phyloP scores from a whole-genome alignment of 495 filamentous ascomycete species.

The Barbatosphaeria neglecta region DNA sequence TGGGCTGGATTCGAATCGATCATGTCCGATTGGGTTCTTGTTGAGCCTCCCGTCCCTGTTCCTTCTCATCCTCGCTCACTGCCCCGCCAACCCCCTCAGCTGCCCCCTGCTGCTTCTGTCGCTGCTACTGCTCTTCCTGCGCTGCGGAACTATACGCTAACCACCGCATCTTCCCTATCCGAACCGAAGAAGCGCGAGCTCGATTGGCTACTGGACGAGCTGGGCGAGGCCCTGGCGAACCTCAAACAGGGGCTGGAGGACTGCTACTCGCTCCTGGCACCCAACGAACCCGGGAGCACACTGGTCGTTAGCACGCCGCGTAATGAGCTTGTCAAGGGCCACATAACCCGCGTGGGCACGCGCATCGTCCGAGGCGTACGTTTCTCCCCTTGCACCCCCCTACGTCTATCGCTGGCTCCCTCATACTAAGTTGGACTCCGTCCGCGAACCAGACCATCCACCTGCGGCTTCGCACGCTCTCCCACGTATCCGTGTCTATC shows the following conservation, averaged over 20 bases:
- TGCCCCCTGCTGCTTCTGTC: not conserved
- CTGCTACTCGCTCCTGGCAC: slow-evolving; percentile 72
- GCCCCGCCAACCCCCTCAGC: not conserved
- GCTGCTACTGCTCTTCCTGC: not conserved
- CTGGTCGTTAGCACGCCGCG: slow-evolving; percentile 79
- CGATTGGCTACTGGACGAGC: slow-evolving; percentile 70
- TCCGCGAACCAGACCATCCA: slow-evolving; percentile 27
- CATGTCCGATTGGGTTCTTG: slow-evolving; percentile 22
- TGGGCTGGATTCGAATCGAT: too few relatives aligned
- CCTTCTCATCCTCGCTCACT: not conserved
- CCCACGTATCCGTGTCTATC: slow-evolving; percentile 36
- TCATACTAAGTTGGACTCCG: not conserved
- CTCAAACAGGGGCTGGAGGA: slow-evolving; percentile 80
- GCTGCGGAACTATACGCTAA: slow-evolving; percentile 1
- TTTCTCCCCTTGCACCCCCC: slow-evolving; percentile 9
- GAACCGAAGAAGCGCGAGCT: slow-evolving; percentile 57
- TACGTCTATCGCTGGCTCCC: not conserved
- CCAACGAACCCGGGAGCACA: slow-evolving; percentile 71
- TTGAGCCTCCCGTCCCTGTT: slow-evolving; percentile 9
- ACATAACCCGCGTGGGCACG: slow-evolving; percentile 71
- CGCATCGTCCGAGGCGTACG: slow-evolving; percentile 65
- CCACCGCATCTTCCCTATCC: not conserved
- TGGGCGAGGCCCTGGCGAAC: slow-evolving; percentile 65
- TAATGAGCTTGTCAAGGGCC: slow-evolving; percentile 82
- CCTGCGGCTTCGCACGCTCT: slow-evolving; percentile 36